Evolutionary conservation across 164 flowering plant species (phyloP).

Genomic region (Stephania japonica): DNA sequence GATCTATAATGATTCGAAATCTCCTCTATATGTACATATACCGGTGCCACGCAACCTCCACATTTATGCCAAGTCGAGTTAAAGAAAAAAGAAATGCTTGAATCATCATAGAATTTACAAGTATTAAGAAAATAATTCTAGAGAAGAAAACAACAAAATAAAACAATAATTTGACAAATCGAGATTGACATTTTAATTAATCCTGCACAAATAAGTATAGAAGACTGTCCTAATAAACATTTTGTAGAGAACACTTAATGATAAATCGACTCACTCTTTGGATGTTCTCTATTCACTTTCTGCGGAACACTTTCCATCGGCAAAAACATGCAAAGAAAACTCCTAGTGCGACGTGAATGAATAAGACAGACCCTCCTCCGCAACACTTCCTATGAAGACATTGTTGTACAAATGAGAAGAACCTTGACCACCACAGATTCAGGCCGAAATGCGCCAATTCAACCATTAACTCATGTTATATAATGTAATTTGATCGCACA

Average conservation of each 20-base stretch:
- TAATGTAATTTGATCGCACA: not conserved
- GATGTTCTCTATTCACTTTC: slow-evolving; percentile 18
- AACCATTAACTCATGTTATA: slow-evolving; percentile 1
- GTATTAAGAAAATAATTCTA: not conserved
- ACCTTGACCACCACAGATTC: slow-evolving; percentile 27
- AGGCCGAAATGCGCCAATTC: slow-evolving; percentile 31
- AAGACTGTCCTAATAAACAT: not conserved
- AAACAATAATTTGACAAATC: not conserved
- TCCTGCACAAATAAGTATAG: not conserved
- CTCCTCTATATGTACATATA: not conserved
- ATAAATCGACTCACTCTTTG: slow-evolving; percentile 40
- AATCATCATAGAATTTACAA: not conserved
- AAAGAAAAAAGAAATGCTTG: not conserved
- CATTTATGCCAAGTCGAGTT: not conserved
- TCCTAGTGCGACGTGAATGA: slow-evolving; percentile 33
- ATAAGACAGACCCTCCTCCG: slow-evolving; percentile 41
- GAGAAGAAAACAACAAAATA: not conserved
- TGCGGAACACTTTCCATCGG: slow-evolving; percentile 18
- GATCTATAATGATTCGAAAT: not conserved
- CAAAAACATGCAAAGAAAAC: slow-evolving; percentile 24
- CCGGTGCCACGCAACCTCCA: not conserved
- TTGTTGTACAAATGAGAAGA: slow-evolving; percentile 12
- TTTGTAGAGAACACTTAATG: not conserved
- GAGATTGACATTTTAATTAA: not conserved
- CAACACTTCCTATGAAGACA: slow-evolving; percentile 35